Percentiles rank a stretch among this genome's conserved stretches.
Conservation (phyloP, 306 rosid genomes). For the Arachis stenosperma region DNA sequence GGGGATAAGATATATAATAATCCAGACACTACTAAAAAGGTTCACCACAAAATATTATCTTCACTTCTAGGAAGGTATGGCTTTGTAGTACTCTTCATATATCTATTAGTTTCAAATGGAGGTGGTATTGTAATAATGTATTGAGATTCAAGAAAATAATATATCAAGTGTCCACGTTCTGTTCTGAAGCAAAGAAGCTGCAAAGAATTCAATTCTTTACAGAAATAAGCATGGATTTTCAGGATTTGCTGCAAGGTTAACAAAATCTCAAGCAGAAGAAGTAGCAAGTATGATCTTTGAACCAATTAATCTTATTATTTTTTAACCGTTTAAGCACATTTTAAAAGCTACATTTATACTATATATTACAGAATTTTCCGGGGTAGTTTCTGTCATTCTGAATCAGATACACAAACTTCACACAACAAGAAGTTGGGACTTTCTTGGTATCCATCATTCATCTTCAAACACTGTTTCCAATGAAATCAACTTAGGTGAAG, state of each 20-base stretch:
- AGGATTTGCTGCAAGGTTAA: slow-evolving; percentile 82
- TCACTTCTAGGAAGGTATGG: slow-evolving; percentile 72
- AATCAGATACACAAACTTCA: slow-evolving; percentile 68
- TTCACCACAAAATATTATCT: slow-evolving; percentile 61
- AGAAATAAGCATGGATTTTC: slow-evolving; percentile 87
- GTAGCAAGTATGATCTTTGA: slow-evolving; percentile 52
- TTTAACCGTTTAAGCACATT: slow-evolving; percentile 34
- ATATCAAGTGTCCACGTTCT: slow-evolving; percentile 28
- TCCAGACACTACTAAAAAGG: slow-evolving; percentile 53
- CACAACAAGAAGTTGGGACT: slow-evolving; percentile 92
- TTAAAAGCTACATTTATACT: slow-evolving; percentile 23
- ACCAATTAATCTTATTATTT: slow-evolving; percentile 9
- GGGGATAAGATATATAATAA: slow-evolving; percentile 58
- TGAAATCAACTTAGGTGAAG: slow-evolving; percentile 58
- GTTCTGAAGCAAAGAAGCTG: slow-evolving; percentile 75
- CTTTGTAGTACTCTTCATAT: slow-evolving; percentile 8
- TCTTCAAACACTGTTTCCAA: slow-evolving; percentile 39
- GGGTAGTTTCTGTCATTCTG: slow-evolving; percentile 71
- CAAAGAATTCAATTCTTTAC: slow-evolving; percentile 62
- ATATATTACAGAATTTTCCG: slow-evolving; percentile 59
- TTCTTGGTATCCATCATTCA: slow-evolving; percentile 56
- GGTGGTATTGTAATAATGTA: slow-evolving; percentile 24
- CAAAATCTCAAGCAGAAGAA: slow-evolving; percentile 63
- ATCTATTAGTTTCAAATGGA: slow-evolving; percentile 8
- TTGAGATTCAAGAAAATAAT: not conserved